phyloP scores from a whole-genome alignment of 2,329 filamentous ascomycete species.

The Podosphaera aphanis region DNA sequence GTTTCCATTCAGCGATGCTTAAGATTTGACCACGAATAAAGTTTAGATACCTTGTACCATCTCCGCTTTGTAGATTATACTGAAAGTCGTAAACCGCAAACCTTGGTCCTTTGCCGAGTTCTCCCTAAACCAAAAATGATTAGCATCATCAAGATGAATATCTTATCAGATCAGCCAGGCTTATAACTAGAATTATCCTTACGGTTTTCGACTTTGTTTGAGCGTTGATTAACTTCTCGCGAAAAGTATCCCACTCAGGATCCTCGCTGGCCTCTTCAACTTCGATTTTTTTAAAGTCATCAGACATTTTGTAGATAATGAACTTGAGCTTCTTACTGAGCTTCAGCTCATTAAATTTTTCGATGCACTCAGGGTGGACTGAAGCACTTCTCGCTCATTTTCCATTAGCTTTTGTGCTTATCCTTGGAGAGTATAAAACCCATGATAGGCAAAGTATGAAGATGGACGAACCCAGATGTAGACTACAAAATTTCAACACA shows the following conservation, averaged over 20 bases:
- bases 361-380: conserved; percentile 48
- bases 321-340: conserved; percentile 61
- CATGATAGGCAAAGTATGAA: conserved; percentile 4
- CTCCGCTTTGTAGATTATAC: conserved; percentile 47
- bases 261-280: conserved; percentile 49
- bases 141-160: not conserved
- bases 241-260: conserved; percentile 48
- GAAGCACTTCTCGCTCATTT: conserved; percentile 30
- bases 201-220: conserved; percentile 49
- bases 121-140: conserved; percentile 21
- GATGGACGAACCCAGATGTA: conserved; percentile 40
- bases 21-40: not conserved
- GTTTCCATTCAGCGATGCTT: conserved; percentile 7
- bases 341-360: conserved; percentile 59
- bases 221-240: conserved; percentile 50
- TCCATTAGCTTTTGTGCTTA: conserved; percentile 4
- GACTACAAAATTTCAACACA: conserved; percentile 22
- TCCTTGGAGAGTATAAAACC: not conserved
- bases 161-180: not conserved
- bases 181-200: conserved; percentile 5
- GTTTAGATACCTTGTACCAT: conserved; percentile 39
- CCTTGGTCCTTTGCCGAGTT: conserved; percentile 43
- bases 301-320: conserved; percentile 72
- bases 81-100: conserved; percentile 74
- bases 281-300: conserved; percentile 62